Evolutionary conservation across 2,329 filamentous ascomycete genomes (phyloP), one percentile per base, ranked within the genome.

Genomic region (Fusarium nelsonii): DNA sequence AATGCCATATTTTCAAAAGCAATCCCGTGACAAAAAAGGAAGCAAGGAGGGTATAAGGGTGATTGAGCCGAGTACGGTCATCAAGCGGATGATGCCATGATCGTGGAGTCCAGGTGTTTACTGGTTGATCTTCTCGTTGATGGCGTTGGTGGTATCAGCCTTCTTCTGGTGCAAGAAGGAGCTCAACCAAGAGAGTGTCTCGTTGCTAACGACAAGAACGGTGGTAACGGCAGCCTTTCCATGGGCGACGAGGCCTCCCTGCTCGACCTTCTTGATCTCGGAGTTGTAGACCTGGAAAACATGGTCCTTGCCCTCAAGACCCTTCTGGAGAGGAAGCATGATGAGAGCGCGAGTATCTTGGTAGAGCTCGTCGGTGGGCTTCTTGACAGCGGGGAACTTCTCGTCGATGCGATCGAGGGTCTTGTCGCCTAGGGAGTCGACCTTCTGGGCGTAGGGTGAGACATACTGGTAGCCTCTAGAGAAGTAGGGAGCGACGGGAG

Each of bases 391-490:
- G 53, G 92, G 92, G 78, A 94, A 91, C 68, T 83, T 87, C 78
- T 87, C 81, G 71, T 95, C 92, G 73, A 95, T 83, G 75, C 86
- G 88, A 74, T 80, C 83, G 69, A 95, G 84, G n/a, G 90, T 88
- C 78, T 88, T 84, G 80, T 93, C 90, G 70, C 91, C 92, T 53
- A 97, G 81, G 62, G 87, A 82, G 78, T 98, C 96, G 76, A 90
- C 94, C 79, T 90, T 93, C 78, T 88, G 84, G 70, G 97, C 87
- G 81, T 97, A 97, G 1, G 95, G 94, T 53, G 90, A 90, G 68
- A 97, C 87, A 78, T 92, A 96, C 76, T 88, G 85, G 83, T 93
- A 95, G 36, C 94, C 94, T 73, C 87, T 92, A 74, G 89, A 81
- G 74, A 97, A 83, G 58, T 70, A 79, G 30, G 92, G 92, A 57